phyloP scores from a whole-genome alignment of 331 rosid species.

The Malus hybrid region DNA sequence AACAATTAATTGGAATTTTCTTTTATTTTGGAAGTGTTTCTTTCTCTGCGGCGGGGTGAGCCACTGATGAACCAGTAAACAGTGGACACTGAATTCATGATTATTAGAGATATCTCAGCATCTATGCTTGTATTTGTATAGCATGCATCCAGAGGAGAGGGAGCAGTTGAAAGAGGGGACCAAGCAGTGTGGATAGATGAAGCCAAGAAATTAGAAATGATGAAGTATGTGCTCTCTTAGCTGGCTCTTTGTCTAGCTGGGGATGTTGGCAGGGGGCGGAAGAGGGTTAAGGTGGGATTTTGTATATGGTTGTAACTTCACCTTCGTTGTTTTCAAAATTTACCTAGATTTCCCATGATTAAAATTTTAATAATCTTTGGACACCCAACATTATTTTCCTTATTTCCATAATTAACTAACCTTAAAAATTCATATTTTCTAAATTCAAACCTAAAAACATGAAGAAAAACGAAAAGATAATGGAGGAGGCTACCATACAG shows the following conservation, averaged over 20 bases:
- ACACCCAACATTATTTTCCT: too few relatives aligned
- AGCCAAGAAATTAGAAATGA: constrained; percentile 33
- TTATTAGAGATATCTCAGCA: constrained; percentile 18
- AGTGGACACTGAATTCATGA: constrained; percentile 62
- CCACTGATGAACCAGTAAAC: constrained; percentile 14
- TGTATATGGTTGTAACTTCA: background rate
- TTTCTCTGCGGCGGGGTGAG: background rate
- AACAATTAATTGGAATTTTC: background rate
- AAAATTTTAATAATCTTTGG: too few relatives aligned
- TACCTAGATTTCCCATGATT: background rate
- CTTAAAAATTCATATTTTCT: too few relatives aligned
- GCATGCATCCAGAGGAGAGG: background rate
- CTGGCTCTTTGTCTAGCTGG: constrained; percentile 38
- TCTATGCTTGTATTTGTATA: background rate
- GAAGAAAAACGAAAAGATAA: too few relatives aligned
- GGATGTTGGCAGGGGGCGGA: constrained; percentile 15
- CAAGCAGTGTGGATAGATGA: constrained; percentile 11
- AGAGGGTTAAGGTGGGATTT: background rate
- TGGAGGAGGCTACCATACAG: too few relatives aligned
- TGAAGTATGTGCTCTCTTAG: constrained; percentile 36
- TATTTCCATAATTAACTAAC: too few relatives aligned
- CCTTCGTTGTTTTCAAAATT: background rate
- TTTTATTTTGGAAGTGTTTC: background rate
- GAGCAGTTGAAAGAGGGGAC: background rate
- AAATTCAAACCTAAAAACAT: too few relatives aligned